Evolutionary conservation across 495 filamentous ascomycete species (phyloP).

Genomic region (Cenococcum geophilum): DNA sequence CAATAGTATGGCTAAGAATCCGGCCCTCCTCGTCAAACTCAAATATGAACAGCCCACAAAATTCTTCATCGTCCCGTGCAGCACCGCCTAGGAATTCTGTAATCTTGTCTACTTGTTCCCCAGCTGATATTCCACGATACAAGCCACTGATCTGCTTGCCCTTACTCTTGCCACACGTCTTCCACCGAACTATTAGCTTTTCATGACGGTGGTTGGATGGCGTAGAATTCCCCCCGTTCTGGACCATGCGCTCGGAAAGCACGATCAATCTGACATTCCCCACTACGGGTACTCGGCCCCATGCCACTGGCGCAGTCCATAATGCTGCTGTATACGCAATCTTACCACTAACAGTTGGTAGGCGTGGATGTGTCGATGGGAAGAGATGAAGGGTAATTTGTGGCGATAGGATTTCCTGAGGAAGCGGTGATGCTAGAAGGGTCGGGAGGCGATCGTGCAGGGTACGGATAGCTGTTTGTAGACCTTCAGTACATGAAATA

Average conservation of each 20-base stretch:
- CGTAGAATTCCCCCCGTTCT: constrained; percentile 41
- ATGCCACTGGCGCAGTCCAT: constrained; percentile 91
- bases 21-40: constrained; percentile 89
- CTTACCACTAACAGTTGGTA: constrained; percentile 82
- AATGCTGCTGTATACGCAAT: constrained; percentile 88
- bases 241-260: constrained; percentile 78
- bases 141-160: constrained; percentile 39
- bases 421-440: constrained; percentile 75
- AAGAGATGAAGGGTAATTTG: constrained; percentile 91
- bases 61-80: constrained; percentile 49
- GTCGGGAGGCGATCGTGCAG: constrained; percentile 83
- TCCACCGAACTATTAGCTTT: constrained; percentile 82
- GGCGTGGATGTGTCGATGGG: constrained; percentile 90
- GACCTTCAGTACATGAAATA: constrained; percentile 8
- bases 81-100: constrained; percentile 44
- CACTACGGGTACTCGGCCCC: constrained; percentile 83
- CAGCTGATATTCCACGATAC: constrained; percentile 39
- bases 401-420: constrained; percentile 79
- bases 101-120: constrained; percentile 47
- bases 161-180: constrained; percentile 49
- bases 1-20: constrained; percentile 81
- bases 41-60: constrained; percentile 85
- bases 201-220: constrained; percentile 52
- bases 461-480: constrained; percentile 62
- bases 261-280: constrained; percentile 85